A percentile compares a stretch with the other conserved stretches of the same genome.
Evolutionary conservation across 1,284 basidiomycete species (phyloP).

Genomic region (Malassezia sp.): DNA sequence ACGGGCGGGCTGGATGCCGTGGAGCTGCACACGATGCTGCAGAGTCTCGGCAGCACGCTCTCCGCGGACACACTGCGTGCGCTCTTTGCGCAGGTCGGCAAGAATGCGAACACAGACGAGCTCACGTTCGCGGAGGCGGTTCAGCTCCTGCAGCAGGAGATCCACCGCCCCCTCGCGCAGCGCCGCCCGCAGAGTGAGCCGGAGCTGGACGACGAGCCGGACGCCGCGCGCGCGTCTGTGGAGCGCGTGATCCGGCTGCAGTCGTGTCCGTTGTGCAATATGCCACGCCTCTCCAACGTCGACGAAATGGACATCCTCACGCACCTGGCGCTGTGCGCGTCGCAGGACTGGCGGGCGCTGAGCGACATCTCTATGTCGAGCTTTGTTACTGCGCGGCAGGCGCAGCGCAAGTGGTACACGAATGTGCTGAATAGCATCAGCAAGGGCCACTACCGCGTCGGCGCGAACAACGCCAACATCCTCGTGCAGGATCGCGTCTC

Average conservation of each 20-base stretch:
- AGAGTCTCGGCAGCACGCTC: constrained; percentile 87
- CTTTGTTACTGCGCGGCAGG: constrained; percentile 87
- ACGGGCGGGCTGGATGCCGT: constrained; percentile 65
- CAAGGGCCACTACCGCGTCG: constrained; percentile 70
- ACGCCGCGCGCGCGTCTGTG: constrained; percentile 1
- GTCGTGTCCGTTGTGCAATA: constrained; percentile 84
- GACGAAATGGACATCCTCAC: constrained; percentile 87
- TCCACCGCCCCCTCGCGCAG: constrained; percentile 27
- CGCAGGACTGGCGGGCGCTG: constrained; percentile 81
- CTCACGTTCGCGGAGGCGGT: constrained; percentile 61
- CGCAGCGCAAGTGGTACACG: constrained; percentile 91
- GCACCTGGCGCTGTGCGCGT: constrained; percentile 68
- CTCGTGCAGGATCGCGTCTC: constrained; percentile 57
- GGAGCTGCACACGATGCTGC: constrained; percentile 89
- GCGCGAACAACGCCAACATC: constrained; percentile 86
- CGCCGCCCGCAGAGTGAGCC: constrained; percentile 13
- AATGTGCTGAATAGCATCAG: constrained; percentile 68
- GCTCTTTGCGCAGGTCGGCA: constrained; percentile 52
- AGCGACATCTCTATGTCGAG: constrained; percentile 63
- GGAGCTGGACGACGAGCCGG: not conserved
- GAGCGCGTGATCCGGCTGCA: constrained; percentile 90
- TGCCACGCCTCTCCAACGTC: constrained; percentile 68
- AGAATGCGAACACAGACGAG: constrained; percentile 58
- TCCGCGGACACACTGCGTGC: constrained; percentile 65
- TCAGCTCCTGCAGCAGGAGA: constrained; percentile 24